Percentiles rank a stretch among this genome's conserved stretches.
These are phyloP conservation scores for Stellera chamaejasme DNA, from an alignment of 345 rosid genomes.

Conservation along the genomic window DNA sequence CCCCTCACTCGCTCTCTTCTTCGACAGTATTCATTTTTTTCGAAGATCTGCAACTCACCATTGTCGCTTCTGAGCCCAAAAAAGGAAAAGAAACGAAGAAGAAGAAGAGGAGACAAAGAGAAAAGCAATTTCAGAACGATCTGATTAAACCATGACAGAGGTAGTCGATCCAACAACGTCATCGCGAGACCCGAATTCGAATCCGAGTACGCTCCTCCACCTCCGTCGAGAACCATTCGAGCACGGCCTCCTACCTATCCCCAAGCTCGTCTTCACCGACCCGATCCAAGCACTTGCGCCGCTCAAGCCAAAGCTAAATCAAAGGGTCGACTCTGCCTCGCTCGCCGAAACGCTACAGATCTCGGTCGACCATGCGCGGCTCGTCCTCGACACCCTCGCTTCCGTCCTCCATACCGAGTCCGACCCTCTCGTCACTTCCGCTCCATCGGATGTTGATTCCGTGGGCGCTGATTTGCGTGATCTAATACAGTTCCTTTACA, in stretches of 20 bases:
- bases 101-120: background rate
- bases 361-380: conserved; percentile 79
- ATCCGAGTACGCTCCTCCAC: conserved; percentile 47
- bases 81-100: background rate
- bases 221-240: conserved; percentile 93
- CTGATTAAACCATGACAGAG: conserved; percentile 38
- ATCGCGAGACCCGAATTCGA: conserved; percentile 34
- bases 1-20: background rate
- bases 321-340: conserved; percentile 52
- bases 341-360: conserved; percentile 84
- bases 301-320: conserved; percentile 49
- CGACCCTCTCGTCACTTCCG: conserved; percentile 60
- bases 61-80: conserved; percentile 16
- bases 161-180: conserved; percentile 44
- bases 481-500: conserved; percentile 75
- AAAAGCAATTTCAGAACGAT: background rate
- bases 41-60: conserved; percentile 29
- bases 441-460: conserved; percentile 43
- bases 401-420: conserved; percentile 77
- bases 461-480: conserved; percentile 82
- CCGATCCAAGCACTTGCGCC: conserved; percentile 70
- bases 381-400: conserved; percentile 77
- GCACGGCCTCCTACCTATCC: conserved; percentile 93
- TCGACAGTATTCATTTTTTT: conserved; percentile 13
- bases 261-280: conserved; percentile 81